Evolutionary conservation across 1,284 basidiomycete genomes (phyloP).

Genomic region (Cryptococcus amylolentus): DNA sequence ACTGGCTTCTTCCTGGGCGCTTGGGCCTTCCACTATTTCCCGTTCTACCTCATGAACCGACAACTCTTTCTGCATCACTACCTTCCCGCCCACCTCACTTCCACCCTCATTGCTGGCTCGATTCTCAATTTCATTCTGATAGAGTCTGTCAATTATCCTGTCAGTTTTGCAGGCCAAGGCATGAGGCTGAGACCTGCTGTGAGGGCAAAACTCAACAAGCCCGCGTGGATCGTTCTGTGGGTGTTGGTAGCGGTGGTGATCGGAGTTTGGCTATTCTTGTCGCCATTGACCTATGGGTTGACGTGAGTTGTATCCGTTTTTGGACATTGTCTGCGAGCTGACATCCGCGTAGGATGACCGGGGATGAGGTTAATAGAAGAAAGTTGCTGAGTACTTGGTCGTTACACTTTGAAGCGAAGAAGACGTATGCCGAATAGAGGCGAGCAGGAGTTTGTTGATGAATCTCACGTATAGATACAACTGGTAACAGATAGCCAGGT

Average conservation of each 20-base stretch:
- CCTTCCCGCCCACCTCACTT: slow-evolving; percentile 88
- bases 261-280: slow-evolving; percentile 67
- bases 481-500: neutral
- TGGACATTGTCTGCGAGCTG: neutral
- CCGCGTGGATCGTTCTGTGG: slow-evolving; percentile 57
- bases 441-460: neutral
- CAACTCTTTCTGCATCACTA: slow-evolving; percentile 98
- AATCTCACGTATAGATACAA: neutral
- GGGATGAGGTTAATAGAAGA: slow-evolving; percentile 44
- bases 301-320: slow-evolving; percentile 59
- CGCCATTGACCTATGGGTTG: slow-evolving; percentile 87
- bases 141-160: slow-evolving; percentile 89
- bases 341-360: slow-evolving; percentile 28
- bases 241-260: slow-evolving; percentile 61
- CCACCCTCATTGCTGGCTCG: slow-evolving; percentile 83
- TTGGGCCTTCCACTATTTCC: slow-evolving; percentile 94
- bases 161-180: slow-evolving; percentile 63
- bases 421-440: slow-evolving; percentile 6
- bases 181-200: slow-evolving; percentile 62
- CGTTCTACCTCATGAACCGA: slow-evolving; percentile 97
- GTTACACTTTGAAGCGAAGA: slow-evolving; percentile 48
- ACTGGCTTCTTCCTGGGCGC: slow-evolving; percentile 86
- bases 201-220: slow-evolving; percentile 67
- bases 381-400: slow-evolving; percentile 48
- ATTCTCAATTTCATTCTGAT: slow-evolving; percentile 88